Evolutionary conservation across 768 basidiomycete species (phyloP).

Genomic region (Macrolepiota dolichaula): DNA sequence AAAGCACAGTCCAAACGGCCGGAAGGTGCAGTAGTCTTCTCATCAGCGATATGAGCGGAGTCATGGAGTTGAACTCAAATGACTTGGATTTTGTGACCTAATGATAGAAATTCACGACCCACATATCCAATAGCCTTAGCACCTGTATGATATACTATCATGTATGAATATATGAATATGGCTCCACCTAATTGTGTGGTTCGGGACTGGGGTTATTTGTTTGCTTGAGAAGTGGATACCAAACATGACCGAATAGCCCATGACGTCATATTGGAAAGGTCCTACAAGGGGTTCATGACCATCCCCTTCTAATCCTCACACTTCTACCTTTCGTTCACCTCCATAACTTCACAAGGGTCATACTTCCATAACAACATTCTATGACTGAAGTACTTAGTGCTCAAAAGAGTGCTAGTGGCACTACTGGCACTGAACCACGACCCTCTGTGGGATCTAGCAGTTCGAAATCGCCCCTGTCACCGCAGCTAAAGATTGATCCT

Average conservation of each 20-base stretch:
- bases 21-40: not conserved
- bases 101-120: too few species aligned
- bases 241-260: not conserved
- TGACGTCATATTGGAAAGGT: slow-evolving; percentile 2
- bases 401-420: not conserved
- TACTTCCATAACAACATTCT: not conserved
- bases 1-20: not conserved
- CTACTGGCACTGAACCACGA: not conserved
- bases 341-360: not conserved
- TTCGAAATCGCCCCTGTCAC: not conserved
- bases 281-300: not conserved
- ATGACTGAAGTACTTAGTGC: not conserved
- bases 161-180: too few species aligned
- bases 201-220: not conserved
- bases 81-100: not conserved
- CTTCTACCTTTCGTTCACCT: not conserved
- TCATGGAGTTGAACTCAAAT: not conserved
- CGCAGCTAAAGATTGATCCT: slow-evolving; percentile 7
- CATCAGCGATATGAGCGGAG: not conserved
- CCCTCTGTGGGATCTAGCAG: not conserved
- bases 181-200: too few species aligned
- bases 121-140: not conserved
- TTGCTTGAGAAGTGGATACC: not conserved
- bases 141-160: too few species aligned
- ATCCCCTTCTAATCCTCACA: not conserved